phyloP scores from a whole-genome alignment of 768 basidiomycete genomes.

The Suillus discolor region DNA sequence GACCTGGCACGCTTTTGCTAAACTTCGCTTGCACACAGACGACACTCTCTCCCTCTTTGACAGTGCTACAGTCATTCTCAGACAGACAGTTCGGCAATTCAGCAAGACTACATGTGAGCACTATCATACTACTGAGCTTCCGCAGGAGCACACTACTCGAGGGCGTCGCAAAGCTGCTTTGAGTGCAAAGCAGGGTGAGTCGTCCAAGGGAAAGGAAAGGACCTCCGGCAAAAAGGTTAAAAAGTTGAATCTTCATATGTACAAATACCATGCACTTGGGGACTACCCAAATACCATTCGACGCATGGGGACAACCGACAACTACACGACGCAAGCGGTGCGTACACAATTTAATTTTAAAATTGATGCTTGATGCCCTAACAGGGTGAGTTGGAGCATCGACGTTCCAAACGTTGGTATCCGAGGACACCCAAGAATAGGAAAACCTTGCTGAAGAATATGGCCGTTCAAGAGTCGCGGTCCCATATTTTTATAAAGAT shows the following conservation, averaged over 20 bases:
- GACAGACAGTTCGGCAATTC: slow-evolving; percentile 27
- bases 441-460: no score
- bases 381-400: slow-evolving; percentile 16
- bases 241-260: slow-evolving; percentile 23
- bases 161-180: slow-evolving; percentile 14
- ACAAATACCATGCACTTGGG: slow-evolving; percentile 38
- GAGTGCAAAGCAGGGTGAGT: slow-evolving; percentile 9
- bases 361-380: neutral
- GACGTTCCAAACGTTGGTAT: slow-evolving; percentile 6
- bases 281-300: slow-evolving; percentile 23
- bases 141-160: slow-evolving; percentile 27
- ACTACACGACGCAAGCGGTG: slow-evolving; percentile 37
- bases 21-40: slow-evolving; percentile 29
- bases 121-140: slow-evolving; percentile 33
- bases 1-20: slow-evolving; percentile 35
- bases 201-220: no score
- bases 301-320: slow-evolving; percentile 15
- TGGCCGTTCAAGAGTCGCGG: no score
- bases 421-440: neutral
- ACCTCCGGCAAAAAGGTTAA: neutral
- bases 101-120: slow-evolving; percentile 18
- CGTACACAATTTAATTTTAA: neutral
- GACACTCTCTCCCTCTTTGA: slow-evolving; percentile 11
- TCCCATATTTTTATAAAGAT: no score
- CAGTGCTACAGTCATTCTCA: slow-evolving; percentile 12